Evolutionary conservation across 306 rosid genomes (phyloP), one percentile per base, ranked within the genome.

Genomic region (Vigna mungo): DNA sequence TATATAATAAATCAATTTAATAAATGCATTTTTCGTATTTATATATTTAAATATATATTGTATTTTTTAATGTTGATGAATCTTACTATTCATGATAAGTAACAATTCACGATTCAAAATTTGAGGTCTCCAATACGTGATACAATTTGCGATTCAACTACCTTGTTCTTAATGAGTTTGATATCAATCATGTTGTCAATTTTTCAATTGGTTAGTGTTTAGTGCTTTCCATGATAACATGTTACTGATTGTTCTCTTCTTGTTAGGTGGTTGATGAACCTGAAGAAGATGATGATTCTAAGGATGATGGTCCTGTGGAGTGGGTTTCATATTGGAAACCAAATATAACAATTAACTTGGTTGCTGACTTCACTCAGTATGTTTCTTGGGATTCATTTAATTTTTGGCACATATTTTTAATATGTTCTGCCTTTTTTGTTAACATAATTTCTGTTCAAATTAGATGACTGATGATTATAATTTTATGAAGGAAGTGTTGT

Each of bases 291-390:
- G 89, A 60, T 82, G 88, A 88, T 86, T 76, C 88, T 54, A 86
- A 86, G 77, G 97, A 89, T 16, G 85, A 84, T 11, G 90, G 75
- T 55, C 92, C 90, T 66, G 86, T 78, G 82, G 99, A 89, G 82
- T 95, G 99, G 99, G 52, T 74, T 73, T 80, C 99, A 43, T 90
- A 87, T 49, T 92, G 96, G 96, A 92, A 91, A 78, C 99, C 99
- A 25, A 95, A 95, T 88, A 72, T 92, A 60, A 92, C 97, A 15
- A 86, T 95, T 72, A 95, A 95, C 88, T 85, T 95, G 85, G 95
- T 92, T 34, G 97, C 92, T 25, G 99, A 95, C 78, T 95, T 95
- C 85, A 89, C 97, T 15, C 71, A 86, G 99, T 95, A 86, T 17
- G 89, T 81, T 63, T 75, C 85, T 27, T 52, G 70, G 39, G 30